These are phyloP conservation scores for Sechiopsis laciniata DNA, from an alignment of 306 rosid genomes.

Conservation along the genomic window DNA sequence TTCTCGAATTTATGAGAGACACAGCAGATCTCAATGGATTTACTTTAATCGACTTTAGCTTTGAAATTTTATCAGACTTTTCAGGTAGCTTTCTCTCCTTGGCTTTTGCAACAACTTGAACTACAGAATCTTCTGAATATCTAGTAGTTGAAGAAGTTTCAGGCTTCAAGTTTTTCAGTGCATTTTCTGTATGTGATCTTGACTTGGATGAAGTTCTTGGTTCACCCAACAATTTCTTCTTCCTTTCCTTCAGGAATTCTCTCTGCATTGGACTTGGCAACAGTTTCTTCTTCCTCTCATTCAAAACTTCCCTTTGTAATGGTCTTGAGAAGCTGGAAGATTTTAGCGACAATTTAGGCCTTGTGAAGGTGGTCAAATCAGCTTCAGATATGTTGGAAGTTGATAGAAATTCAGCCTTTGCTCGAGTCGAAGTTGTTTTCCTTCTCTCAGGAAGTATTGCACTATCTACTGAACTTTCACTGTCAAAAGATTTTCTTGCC, in stretches of 20 bases:
- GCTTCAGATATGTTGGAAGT: conserved; percentile 28
- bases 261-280: conserved; percentile 24
- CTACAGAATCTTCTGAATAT: conserved; percentile 30
- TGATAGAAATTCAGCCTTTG: conserved; percentile 28
- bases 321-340: conserved; percentile 32
- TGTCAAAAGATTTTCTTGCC: conserved; percentile 27
- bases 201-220: conserved; percentile 29
- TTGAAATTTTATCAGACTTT: conserved; percentile 32
- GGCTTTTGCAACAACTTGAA: conserved; percentile 25
- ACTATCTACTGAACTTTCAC: conserved; percentile 28
- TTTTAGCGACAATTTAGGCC: conserved; percentile 24
- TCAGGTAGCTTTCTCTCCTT: conserved; percentile 34
- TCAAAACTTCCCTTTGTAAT: conserved; percentile 22
- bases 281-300: conserved; percentile 34
- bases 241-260: conserved; percentile 29
- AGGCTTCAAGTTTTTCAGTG: conserved; percentile 32
- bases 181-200: conserved; percentile 26
- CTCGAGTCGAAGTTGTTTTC: conserved; percentile 18
- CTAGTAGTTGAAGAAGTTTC: conserved; percentile 32
- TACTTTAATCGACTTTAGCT: conserved; percentile 27
- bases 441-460: conserved; percentile 29
- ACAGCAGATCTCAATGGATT: conserved; percentile 33
- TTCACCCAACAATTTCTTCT: conserved; percentile 36
- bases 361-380: conserved; percentile 3
- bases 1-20: conserved; percentile 29